These are phyloP conservation scores for Sphagnum fallax DNA, from an alignment of 228 moss, liverwort and hornwort species.

Conservation along the genomic window DNA sequence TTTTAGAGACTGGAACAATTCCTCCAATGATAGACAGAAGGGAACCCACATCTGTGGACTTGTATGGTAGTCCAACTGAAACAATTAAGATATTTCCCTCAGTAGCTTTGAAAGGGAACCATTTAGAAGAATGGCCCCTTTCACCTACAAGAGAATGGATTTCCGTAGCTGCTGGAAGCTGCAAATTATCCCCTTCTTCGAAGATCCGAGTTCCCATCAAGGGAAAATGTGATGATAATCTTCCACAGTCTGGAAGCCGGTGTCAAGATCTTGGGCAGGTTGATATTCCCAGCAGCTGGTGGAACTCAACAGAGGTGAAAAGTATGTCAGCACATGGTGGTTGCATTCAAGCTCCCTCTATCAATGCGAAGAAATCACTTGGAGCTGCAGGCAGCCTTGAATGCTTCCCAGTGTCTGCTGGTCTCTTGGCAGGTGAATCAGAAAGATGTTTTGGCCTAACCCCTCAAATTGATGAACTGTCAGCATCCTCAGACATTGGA, in stretches of 20 bases:
- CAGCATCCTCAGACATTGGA: background rate
- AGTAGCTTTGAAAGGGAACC: conserved; percentile 6
- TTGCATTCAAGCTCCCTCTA: background rate
- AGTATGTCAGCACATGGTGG: background rate
- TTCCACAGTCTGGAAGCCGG: conserved; percentile 15
- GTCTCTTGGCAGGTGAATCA: background rate
- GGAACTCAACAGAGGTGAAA: conserved; percentile 18
- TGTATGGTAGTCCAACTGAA: background rate
- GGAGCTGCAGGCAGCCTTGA: background rate
- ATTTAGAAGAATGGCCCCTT: conserved; percentile 19
- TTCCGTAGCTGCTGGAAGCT: conserved; percentile 14
- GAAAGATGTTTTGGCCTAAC: background rate
- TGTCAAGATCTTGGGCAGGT: conserved; percentile 23
- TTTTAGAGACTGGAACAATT: conserved; percentile 21
- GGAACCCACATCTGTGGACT: conserved; percentile 21
- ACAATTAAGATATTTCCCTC: conserved; percentile 1
- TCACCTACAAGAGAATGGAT: conserved; percentile 52
- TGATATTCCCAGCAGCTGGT: conserved; percentile 14
- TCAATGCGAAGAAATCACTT: background rate
- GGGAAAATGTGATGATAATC: background rate
- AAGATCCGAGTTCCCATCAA: background rate
- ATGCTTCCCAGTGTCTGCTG: background rate
- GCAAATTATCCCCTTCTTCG: conserved; percentile 1
- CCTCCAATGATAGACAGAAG: conserved; percentile 35
- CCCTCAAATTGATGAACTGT: background rate